Conservation (phyloP, 495 filamentous ascomycete genomes). For the Aspergillus baeticus region DNA sequence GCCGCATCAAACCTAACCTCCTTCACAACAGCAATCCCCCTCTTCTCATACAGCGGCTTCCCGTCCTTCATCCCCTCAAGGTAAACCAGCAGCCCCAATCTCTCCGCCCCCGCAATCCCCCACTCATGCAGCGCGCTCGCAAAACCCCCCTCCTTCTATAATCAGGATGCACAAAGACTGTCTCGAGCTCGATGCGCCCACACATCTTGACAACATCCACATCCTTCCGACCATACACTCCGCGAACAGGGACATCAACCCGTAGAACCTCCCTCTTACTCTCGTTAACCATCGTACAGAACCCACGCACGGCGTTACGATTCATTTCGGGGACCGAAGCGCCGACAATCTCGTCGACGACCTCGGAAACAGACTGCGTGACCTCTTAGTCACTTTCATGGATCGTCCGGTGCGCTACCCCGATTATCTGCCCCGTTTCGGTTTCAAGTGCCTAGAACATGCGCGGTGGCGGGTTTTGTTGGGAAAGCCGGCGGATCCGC, state of each 20-base stretch:
- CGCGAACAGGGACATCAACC: background rate
- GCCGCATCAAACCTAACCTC: conserved; percentile 31
- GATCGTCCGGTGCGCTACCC: conserved; percentile 24
- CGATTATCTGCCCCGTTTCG: conserved; percentile 24
- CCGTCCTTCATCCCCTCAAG: conserved; percentile 55
- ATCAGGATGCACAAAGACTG: conserved; percentile 4
- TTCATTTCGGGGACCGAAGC: conserved; percentile 10
- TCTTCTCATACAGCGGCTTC: conserved; percentile 49
- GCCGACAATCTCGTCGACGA: background rate
- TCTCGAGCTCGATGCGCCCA: conserved; percentile 4
- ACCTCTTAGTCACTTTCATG: conserved; percentile 9
- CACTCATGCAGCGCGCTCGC: conserved; percentile 47
- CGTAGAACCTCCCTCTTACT: conserved; percentile 1
- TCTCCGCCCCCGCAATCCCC: conserved; percentile 51
- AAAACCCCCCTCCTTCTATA: conserved; percentile 13
- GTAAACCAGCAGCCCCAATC: conserved; percentile 43
- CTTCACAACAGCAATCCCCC: conserved; percentile 50
- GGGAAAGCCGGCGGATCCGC: background rate
- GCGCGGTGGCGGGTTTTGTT: background rate
- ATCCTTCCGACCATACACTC: background rate
- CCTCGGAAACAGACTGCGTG: background rate
- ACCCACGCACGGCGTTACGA: background rate
- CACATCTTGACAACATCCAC: background rate
- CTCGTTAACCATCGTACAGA: background rate
- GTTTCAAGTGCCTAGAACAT: conserved; percentile 16